These are phyloP conservation scores for Alternaria sp. DNA, from an alignment of 2,329 filamentous ascomycete species.

Conservation along the genomic window DNA sequence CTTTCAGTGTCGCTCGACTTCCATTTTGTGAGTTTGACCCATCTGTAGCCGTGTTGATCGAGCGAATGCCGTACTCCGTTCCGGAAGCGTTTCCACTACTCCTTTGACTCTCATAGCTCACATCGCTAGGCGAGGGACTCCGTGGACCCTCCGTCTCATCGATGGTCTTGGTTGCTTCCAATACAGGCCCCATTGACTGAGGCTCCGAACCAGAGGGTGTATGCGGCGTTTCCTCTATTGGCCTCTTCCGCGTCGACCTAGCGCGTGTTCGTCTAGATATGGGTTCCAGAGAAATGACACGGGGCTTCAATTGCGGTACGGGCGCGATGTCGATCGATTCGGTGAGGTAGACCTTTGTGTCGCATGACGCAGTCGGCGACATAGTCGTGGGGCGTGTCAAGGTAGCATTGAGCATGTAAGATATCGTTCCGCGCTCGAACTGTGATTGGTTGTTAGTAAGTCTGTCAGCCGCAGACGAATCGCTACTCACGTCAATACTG, in stretches of 20 bases:
- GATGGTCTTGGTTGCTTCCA: slow-evolving; percentile 25
- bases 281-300: slow-evolving; percentile 86
- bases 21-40: slow-evolving; percentile 48
- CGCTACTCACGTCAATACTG: slow-evolving; percentile 82
- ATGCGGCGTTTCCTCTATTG: slow-evolving; percentile 19
- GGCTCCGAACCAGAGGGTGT: slow-evolving; percentile 27
- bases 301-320: slow-evolving; percentile 74
- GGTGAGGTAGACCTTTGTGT: slow-evolving; percentile 78
- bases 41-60: slow-evolving; percentile 55
- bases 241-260: slow-evolving; percentile 53
- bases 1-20: slow-evolving; percentile 64
- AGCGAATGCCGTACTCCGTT: slow-evolving; percentile 49
- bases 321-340: slow-evolving; percentile 86
- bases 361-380: slow-evolving; percentile 77
- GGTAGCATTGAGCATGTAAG: slow-evolving; percentile 88
- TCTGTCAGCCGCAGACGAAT: slow-evolving; percentile 6
- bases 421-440: slow-evolving; percentile 95
- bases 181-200: slow-evolving; percentile 24
- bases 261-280: slow-evolving; percentile 73
- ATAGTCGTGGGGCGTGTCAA: slow-evolving; percentile 89
- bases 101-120: slow-evolving; percentile 57
- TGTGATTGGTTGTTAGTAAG: slow-evolving; percentile 51
- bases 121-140: slow-evolving; percentile 56
- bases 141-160: slow-evolving; percentile 45
- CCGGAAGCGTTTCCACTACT: slow-evolving; percentile 63